phyloP scores from a whole-genome alignment of 805 yeast species.

The Ogataea nonfermentans region DNA sequence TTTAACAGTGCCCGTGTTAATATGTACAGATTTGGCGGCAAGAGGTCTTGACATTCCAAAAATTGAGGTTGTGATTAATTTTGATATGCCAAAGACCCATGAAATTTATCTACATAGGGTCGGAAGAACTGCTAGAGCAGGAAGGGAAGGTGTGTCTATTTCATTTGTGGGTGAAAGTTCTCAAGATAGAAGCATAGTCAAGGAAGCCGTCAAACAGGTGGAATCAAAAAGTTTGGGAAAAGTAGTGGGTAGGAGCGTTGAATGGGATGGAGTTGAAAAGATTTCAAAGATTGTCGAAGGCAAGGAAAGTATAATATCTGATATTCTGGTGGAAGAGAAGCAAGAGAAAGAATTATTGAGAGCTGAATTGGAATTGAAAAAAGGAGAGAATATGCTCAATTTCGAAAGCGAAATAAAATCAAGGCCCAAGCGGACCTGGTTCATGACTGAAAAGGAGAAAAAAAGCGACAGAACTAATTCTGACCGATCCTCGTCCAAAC shows the following conservation, averaged over 20 bases:
- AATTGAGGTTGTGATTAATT: conserved; percentile 91
- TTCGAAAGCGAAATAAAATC: conserved; percentile 80
- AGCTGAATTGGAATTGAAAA: conserved; percentile 88
- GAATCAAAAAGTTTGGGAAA: conserved; percentile 47
- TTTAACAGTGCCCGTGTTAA: conserved; percentile 77
- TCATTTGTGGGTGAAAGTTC: conserved; percentile 91
- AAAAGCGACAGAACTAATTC: conserved; percentile 39
- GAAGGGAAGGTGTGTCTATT: conserved; percentile 90
- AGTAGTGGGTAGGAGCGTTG: conserved; percentile 87
- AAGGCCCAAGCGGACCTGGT: conserved; percentile 97
- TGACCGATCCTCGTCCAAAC: conserved; percentile 32
- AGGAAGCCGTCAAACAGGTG: conserved; percentile 76
- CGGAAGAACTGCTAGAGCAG: conserved; percentile 99
- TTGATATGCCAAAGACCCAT: conserved; percentile 90
- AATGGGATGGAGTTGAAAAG: conserved; percentile 81
- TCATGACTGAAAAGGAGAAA: conserved; percentile 62
- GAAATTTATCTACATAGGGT: conserved; percentile 95
- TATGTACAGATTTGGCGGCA: conserved; percentile 98
- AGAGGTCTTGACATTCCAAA: conserved; percentile 99
- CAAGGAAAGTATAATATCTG: conserved; percentile 62
- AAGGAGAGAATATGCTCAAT: conserved; percentile 80
- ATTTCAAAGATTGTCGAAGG: conserved; percentile 58
- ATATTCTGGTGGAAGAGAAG: conserved; percentile 83
- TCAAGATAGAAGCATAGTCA: conserved; percentile 88
- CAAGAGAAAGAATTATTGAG: conserved; percentile 78